These are phyloP conservation scores for Dovyalis caffra DNA, from an alignment of 345 rosid genomes.

Conservation along the genomic window DNA sequence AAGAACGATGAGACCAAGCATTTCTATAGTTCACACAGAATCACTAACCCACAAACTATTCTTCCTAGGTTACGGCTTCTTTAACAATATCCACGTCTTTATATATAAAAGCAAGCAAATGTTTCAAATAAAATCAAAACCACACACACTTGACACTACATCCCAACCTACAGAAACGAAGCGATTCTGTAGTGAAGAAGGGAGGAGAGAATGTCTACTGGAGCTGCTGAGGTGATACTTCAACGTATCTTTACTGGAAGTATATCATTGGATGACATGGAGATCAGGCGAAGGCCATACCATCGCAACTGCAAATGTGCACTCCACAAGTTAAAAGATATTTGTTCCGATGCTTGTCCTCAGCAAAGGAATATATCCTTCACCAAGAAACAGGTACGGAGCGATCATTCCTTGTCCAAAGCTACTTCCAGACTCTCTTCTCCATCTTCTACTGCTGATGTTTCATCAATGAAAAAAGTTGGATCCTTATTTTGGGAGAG, in stretches of 20 bases:
- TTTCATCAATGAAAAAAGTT: background rate
- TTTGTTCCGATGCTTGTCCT: background rate
- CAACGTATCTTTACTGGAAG: constrained; percentile 4
- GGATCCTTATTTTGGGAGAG: background rate
- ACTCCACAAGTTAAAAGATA: constrained; percentile 12
- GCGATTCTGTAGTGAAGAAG: background rate
- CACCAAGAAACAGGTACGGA: background rate
- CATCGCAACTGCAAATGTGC: constrained; percentile 28
- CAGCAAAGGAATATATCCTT: background rate
- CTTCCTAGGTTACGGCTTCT: background rate
- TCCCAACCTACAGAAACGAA: background rate
- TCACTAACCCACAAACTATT: background rate
- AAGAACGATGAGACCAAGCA: background rate
- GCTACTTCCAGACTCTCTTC: background rate
- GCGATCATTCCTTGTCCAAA: background rate
- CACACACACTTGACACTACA: background rate
- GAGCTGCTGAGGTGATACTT: constrained; percentile 12
- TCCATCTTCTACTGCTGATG: background rate
- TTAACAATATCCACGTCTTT: background rate
- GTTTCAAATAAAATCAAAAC: background rate
- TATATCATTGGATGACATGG: constrained; percentile 14
- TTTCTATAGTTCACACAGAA: background rate
- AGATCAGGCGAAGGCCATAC: constrained; percentile 17
- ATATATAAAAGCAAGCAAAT: background rate
- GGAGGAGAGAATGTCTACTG: background rate